These are phyloP conservation scores for Saccharomycopsis selenospora DNA, from an alignment of 805 yeast species.

Conservation along the genomic window DNA sequence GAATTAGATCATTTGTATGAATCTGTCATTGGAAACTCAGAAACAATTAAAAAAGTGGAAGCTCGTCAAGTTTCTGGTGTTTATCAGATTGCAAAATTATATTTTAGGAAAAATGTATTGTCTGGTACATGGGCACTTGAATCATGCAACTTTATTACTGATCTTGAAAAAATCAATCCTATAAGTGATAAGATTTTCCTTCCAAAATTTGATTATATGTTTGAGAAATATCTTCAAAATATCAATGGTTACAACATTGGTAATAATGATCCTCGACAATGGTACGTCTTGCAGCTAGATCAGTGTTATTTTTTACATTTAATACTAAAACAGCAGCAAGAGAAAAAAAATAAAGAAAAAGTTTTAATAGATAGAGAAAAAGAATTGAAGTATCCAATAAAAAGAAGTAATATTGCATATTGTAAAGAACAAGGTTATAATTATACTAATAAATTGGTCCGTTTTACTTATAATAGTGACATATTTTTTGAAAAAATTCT, in stretches of 20 bases:
- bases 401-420: not conserved
- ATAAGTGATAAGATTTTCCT: not conserved
- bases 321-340: not conserved
- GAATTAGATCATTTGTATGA: not conserved
- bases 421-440: not conserved
- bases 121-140: constrained; percentile 8
- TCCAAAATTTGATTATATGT: constrained; percentile 6
- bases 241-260: not conserved
- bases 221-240: not conserved
- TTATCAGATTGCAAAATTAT: not conserved
- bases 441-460: not conserved
- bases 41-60: not conserved
- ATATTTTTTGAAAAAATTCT: constrained; percentile 9
- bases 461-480: constrained; percentile 9
- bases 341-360: not conserved
- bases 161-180: not conserved
- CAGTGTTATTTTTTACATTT: constrained; percentile 10
- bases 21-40: not conserved
- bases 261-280: not conserved
- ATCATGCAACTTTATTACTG: not conserved
- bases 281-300: constrained; percentile 11
- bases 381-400: constrained; percentile 5
- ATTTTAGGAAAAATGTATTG: constrained; percentile 1
- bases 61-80: constrained; percentile 8
- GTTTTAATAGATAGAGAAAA: constrained; percentile 11